Evolutionary conservation across 106 monocot species (phyloP), one percentile per base, ranked within the genome.

Genomic region (Dendrobium catenatum): DNA sequence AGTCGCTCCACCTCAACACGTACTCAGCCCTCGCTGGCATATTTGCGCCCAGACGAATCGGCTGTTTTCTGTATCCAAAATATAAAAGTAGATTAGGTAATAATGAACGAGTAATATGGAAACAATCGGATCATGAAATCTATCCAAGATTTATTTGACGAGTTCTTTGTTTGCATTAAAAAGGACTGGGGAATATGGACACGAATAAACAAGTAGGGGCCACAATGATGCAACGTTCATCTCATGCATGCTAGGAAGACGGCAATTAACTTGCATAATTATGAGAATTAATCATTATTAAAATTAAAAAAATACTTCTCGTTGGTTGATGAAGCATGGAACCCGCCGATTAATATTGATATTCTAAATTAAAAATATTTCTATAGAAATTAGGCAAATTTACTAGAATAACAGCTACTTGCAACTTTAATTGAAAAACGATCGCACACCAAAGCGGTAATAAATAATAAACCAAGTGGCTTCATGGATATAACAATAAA

Each of bases 21-120:
- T 90, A 87, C 83, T 93, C 86, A 20, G 93, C 95, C 54, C 88
- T 85, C 0, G 90, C 95, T 10, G 88, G 90, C 90, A 95, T 90
- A 81, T 92, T 89, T 42, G 86, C 79, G 4, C 95, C 95, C 80
- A 95, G 76, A 33, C 86, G 64, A 58, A 89, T 88, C 16, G 89
- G 7, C 49, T 26, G 89, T 26, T 93, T 93, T 73, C 95, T 95
- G 90, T 82, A 47, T 17, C 24, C 41, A 79, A 81, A 75, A 48
- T 18, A 44, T 44, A n/a, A 20, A 17, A 42, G 10, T 11, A 33
- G n/a, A 20, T n/a, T n/a, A 66, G 0, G 22, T 15, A 20, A 5
- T 66, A n/a, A 15, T 66, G 29, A 15, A 6, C 33, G 31, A 72
- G 2, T 72, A 31, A 77, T 41, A 40, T 16, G 22, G 9, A 13